Conservation (phyloP, 768 basidiomycete genomes). For the Glaciozyma antarctica region DNA sequence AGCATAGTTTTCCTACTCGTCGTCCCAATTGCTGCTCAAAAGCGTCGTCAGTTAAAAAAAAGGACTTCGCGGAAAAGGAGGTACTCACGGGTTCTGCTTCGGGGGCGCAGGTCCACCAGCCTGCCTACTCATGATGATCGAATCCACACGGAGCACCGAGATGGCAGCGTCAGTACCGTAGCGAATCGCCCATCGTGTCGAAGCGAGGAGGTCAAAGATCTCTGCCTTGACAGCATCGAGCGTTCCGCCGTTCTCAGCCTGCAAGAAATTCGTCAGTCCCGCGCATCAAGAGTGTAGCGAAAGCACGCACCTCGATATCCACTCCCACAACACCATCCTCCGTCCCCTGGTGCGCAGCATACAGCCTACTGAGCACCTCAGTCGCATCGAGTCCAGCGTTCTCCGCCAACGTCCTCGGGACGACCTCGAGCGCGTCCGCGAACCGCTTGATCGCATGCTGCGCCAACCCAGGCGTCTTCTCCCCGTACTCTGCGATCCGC, state of each 20-base stretch:
- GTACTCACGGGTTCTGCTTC: constrained; percentile 33
- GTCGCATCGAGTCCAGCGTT: constrained; percentile 86
- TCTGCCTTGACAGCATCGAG: constrained; percentile 45
- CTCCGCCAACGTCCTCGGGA: constrained; percentile 86
- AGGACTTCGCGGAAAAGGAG: not conserved
- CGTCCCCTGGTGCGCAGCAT: constrained; percentile 66
- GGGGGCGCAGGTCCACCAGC: constrained; percentile 35
- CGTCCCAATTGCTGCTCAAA: not conserved
- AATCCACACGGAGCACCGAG: constrained; percentile 86
- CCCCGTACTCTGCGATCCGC: constrained; percentile 75
- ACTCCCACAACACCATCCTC: constrained; percentile 71
- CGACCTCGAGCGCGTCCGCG: constrained; percentile 78
- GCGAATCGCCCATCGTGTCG: constrained; percentile 79
- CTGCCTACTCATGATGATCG: constrained; percentile 55
- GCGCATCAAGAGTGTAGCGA: not conserved
- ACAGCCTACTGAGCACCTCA: constrained; percentile 76
- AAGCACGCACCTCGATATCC: constrained; percentile 63
- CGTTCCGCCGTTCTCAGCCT: constrained; percentile 73
- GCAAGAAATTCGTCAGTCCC: not conserved
- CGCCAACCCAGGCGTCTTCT: constrained; percentile 74
- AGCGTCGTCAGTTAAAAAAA: not conserved
- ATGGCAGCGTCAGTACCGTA: constrained; percentile 87
- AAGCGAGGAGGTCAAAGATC: constrained; percentile 78
- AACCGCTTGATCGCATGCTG: constrained; percentile 91
- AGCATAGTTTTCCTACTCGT: not conserved